Evolutionary conservation across 1,284 basidiomycete species (phyloP), one percentile per base, ranked within the genome.

Genomic region (Puccinia polysora): DNA sequence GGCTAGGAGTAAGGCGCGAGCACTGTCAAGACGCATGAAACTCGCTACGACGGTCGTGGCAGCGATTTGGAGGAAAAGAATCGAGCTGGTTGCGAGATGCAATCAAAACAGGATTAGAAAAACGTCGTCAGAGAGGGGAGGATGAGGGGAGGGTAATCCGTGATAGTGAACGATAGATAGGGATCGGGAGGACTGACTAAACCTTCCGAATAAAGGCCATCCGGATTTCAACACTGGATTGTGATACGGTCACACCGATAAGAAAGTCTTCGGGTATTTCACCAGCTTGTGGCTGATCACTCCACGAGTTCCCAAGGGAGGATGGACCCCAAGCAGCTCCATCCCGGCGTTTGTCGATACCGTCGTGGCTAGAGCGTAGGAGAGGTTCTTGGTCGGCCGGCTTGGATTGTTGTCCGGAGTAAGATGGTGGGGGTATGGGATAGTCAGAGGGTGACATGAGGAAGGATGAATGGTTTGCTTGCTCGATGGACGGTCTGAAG

Each of bases 191-290:
- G 34, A 28, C 65, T 67, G 6, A 68, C 65, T 69, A 69, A 34
- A 69, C 56, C 30, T 69, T 69, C n/a, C 68, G 40, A 62, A 70
- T 70, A 30, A 70, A 70, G 10, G 68, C 68, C 56, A 70, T 60
- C n/a, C 68, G 34, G 34, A 70, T 70, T 36, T 60, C 68, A 34
- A 70, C 40, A 53, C 53, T 49, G 28, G 68, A 60, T 62, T 70
- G 68, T 52, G 58, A 70, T 3, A 70, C 68, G 20, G 68, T 69
- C 23, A 69, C 53, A 30, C 65, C 65, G 30, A 69, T 34, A 10
- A 69, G 55, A 18, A 58, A 58, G 45, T 69, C 65, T 58, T 69
- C 65, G 8, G 52, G 53, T 4, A 69, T 58, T n/a, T 47, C 65
- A 18, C 50, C 40, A 23, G 65, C 18, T 18, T 58, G 53, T 6